These are phyloP conservation scores for Rhamnella rubrinervis DNA, from an alignment of 331 rosid genomes.

Conservation along the genomic window DNA sequence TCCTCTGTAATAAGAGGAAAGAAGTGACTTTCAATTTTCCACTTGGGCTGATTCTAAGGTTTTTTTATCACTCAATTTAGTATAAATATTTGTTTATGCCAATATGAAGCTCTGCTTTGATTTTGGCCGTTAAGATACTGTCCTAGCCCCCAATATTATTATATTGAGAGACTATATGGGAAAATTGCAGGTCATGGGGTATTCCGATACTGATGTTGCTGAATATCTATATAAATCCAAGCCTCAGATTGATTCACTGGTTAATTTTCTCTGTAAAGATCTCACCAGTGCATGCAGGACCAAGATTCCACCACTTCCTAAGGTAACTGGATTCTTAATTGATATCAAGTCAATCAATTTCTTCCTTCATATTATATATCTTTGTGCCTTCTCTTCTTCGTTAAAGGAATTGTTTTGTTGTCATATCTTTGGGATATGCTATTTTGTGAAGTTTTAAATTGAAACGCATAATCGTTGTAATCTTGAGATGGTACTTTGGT, in stretches of 20 bases:
- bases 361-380: slow-evolving; percentile 2
- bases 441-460: too few species aligned
- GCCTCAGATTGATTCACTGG: slow-evolving; percentile 56
- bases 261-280: slow-evolving; percentile 73
- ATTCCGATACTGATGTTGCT: slow-evolving; percentile 92
- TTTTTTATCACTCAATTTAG: background rate
- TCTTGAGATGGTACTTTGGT: too few species aligned
- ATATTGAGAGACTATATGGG: slow-evolving; percentile 7
- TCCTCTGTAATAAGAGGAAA: background rate
- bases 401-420: background rate
- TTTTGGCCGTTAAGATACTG: background rate
- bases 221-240: slow-evolving; percentile 76
- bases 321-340: slow-evolving; percentile 50
- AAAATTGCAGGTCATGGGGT: slow-evolving; percentile 76
- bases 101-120: background rate
- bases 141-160: background rate
- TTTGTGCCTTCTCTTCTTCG: background rate
- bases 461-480: too few species aligned
- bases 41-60: background rate
- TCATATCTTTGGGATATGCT: too few species aligned
- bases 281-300: slow-evolving; percentile 69
- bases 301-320: slow-evolving; percentile 85
- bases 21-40: background rate
- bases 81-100: too few species aligned
- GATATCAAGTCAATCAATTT: slow-evolving; percentile 22